Evolutionary conservation across 306 rosid species (phyloP).

Genomic region (Vigna nakashimae): DNA sequence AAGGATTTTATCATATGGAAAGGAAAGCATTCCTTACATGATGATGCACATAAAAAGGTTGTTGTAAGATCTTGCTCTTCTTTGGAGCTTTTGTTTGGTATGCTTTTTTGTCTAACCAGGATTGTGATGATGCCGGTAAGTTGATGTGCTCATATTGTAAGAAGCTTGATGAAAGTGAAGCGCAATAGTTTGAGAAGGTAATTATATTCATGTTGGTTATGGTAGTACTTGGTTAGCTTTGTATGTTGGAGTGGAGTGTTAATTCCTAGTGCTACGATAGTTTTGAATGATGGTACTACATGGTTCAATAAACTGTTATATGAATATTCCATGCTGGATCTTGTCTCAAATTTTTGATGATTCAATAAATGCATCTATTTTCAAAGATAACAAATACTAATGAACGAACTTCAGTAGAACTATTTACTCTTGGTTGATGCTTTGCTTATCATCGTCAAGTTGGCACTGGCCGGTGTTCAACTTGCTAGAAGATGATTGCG

Average conservation of each 20-base stretch:
- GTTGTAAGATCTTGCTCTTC: slow-evolving; percentile 10
- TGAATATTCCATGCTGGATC: slow-evolving; percentile 10
- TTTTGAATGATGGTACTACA: slow-evolving; percentile 21
- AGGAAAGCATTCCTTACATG: slow-evolving; percentile 63
- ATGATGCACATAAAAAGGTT: slow-evolving; percentile 81
- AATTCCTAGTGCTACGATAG: slow-evolving; percentile 10
- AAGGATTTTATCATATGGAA: slow-evolving; percentile 73
- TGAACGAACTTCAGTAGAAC: background rate
- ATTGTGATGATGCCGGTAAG: slow-evolving; percentile 60
- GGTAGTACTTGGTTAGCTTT: slow-evolving; percentile 15
- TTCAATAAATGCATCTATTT: background rate
- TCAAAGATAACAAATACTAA: background rate
- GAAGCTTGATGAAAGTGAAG: slow-evolving; percentile 79
- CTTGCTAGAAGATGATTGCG: slow-evolving; percentile 95
- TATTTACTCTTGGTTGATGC: background rate
- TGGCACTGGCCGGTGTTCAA: slow-evolving; percentile 77
- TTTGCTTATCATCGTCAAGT: slow-evolving; percentile 26
- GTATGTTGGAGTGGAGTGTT: slow-evolving; percentile 22
- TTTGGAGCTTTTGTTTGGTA: background rate
- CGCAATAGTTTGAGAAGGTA: slow-evolving; percentile 95
- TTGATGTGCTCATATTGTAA: slow-evolving; percentile 92
- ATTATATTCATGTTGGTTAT: slow-evolving; percentile 26
- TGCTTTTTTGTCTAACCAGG: slow-evolving; percentile 18
- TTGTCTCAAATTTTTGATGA: slow-evolving; percentile 4
- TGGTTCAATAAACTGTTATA: slow-evolving; percentile 1